These are phyloP conservation scores for Leucosporidium yakuticum DNA, from an alignment of 768 basidiomycete genomes.

Conservation along the genomic window DNA sequence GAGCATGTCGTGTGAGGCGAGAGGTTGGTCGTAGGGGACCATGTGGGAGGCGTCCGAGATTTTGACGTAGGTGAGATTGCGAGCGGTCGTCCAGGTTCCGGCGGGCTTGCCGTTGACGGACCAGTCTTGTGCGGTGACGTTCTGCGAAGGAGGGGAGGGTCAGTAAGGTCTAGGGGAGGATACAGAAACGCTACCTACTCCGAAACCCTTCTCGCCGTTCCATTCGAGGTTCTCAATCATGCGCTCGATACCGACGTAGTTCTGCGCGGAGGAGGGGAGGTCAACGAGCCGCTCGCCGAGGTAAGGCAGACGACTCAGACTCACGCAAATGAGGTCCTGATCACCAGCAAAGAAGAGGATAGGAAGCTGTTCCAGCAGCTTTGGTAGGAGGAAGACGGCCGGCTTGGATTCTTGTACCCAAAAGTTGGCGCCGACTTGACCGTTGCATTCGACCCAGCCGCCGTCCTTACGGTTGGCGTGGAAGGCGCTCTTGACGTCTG, in stretches of 20 bases:
- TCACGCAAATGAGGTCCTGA: slow-evolving; percentile 80
- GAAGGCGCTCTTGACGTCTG: slow-evolving; percentile 71
- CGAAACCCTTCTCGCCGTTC: slow-evolving; percentile 77
- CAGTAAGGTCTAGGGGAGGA: not conserved
- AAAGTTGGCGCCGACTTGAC: slow-evolving; percentile 61
- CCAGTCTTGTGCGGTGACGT: slow-evolving; percentile 39
- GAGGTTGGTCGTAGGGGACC: slow-evolving; percentile 66
- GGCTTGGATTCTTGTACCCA: slow-evolving; percentile 56
- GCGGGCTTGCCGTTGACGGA: slow-evolving; percentile 65
- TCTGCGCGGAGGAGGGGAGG: slow-evolving; percentile 41
- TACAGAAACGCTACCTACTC: slow-evolving; percentile 51
- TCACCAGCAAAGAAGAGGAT: slow-evolving; percentile 91
- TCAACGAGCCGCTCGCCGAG: not conserved
- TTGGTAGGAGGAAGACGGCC: slow-evolving; percentile 68
- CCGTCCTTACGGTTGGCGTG: slow-evolving; percentile 73
- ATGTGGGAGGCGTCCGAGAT: slow-evolving; percentile 94
- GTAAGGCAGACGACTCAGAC: not conserved
- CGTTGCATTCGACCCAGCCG: slow-evolving; percentile 58
- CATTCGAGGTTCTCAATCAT: slow-evolving; percentile 77
- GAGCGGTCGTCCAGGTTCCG: slow-evolving; percentile 82
- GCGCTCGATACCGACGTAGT: slow-evolving; percentile 81
- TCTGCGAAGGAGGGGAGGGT: slow-evolving; percentile 3
- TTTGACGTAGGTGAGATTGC: slow-evolving; percentile 90
- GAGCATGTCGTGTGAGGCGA: slow-evolving; percentile 94
- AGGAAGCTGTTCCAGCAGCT: slow-evolving; percentile 68